Evolutionary conservation across 768 basidiomycete genomes (phyloP), one percentile per base, ranked within the genome.

Genomic region (Mycena polygramma): DNA sequence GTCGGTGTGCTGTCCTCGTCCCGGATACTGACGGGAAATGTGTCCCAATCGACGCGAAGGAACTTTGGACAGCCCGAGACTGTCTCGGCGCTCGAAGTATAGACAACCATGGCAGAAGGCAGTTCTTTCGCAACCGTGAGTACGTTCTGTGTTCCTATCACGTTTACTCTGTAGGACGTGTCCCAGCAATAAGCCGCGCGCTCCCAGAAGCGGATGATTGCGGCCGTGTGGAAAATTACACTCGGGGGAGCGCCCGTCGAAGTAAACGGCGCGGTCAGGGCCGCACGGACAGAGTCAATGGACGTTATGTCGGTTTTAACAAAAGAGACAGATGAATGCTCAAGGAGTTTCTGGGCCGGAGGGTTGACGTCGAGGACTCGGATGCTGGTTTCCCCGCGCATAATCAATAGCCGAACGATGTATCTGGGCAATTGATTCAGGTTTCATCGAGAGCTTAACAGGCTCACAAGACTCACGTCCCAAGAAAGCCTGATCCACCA

Each of bases 171-270:
- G 62, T 82, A 83, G 13, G 89, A 89, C 30, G 81, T 81, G 26
- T 77, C 66, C 63, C 86, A 81, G 19, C 89, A 81, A 5, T 76
- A 78, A 0, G 77, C 69, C 39, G 81, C 75, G n/a, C 86, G 84
- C 73, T 89, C 89, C 77, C 84, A 90, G 76, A 88, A 90, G 20
- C 87, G 86, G 66, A 90, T 88, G 55, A 79, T 84, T 8, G 89
- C 87, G 7, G 87, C 89, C 37, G 86, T 86, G 71, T 89, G 87
- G 75, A 87, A 88, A 22, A 90, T 86, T 7, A 88, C 88, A n/a
- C 82, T 75, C 22, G 78, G 75, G 13, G 77, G 71, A 81, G n/a
- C 80, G 82, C 51, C 83, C 79, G 59, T 88, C 84, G 75, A 84
- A 84, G 52, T 54, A 66, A 80, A 80, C 7, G 77, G 77, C 24